Evolutionary conservation across 2,329 filamentous ascomycete species (phyloP), one percentile per base, ranked within the genome.

Genomic region (Fusarium sp.): DNA sequence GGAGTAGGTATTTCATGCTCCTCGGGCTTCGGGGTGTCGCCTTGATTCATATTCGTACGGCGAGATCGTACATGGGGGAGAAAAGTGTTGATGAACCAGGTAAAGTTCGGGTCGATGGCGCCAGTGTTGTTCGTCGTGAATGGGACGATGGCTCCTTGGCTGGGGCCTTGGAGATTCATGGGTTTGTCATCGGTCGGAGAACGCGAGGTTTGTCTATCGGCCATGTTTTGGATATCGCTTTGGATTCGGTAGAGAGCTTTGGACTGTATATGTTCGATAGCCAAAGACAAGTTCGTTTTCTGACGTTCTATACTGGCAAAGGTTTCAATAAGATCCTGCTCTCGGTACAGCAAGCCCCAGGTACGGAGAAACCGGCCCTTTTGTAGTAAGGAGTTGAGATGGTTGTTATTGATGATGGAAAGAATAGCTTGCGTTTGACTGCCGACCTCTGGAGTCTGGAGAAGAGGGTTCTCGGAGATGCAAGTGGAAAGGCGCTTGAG

Each of bases 211-310:
- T 25, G 49, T 21, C 37, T 37, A 1, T 27, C 44, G 1, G 57
- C 7, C 53, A 67, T 67, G 29, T 6, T 3, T 0, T 36, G 25
- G 0, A 67, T 55, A 0, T 67, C 56, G 0, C 6, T 17, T 3
- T 62, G 60, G 0, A 66, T 67, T 0, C 53, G 60, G 33, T 80
- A 57, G 0, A 67, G 61, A 0, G 81, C 75, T 79, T 77, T 83
- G 4, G 72, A 78, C 9, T 80, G 65, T 0, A 67, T 65, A 3
- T 62, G 54, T 0, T 64, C 50, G 0, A 69, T 69, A 0, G 50
- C 23, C 0, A 69, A n/a, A 1, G 49, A 65, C 0, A 69, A 57
- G 1, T 39, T 65, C 4, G 58, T 48, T 8, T 69, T 69, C 10
- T 64, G 63, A 2, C 59, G 23, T 9, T 69, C 66, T 1, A 69